Evolutionary conservation across 176 grass and related monocot genomes (phyloP), one percentile per base, ranked within the genome.

Genomic region (bread wheat (Triticum aestivum)): DNA sequence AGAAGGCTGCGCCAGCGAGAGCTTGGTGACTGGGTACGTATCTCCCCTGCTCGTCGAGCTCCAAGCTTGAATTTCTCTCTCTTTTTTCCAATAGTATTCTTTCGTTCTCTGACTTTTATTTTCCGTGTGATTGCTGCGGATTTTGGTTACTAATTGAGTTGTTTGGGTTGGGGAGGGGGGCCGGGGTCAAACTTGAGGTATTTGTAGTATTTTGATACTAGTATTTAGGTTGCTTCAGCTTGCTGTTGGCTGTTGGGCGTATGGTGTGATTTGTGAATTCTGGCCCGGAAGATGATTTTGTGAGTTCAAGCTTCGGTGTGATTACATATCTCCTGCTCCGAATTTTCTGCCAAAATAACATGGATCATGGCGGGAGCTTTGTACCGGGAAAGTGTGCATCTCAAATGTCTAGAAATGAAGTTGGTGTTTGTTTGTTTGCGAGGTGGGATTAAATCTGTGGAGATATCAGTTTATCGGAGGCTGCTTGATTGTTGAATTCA

Each of bases 21-120:
- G 78, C 71, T 77, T 24, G 56, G 54, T 79, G 41, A 11, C 63
- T 54, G 34, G 90, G 90, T 91, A 67, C 26, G 86, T 88, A 5
- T 44, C 54, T 65, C 64, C 29, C 51, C 69, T 68, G 37, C 79
- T 83, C 65, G 63, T 35, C 37, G 54, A 73, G 21, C 54, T 79
- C 67, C 56, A 59, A 21, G 5, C 51, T 52, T 52, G 11, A 51
- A 64, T 73, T 77, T 70, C n/a, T n/a, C 11, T 51, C 63, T 64
- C 17, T 6, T 5, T 9, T 20, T 37, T 14, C n/a, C 30, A 78
- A 3, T 27, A 63, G 27, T 12, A 7, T 52, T 27, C 73, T 2
- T 41, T 20, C 0, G 3, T 24, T 11, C 52, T 45, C 11, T 20
- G 5, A 1, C 35, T 65, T 8, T 64, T 0, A 59, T 38, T 65